Base-by-base conservation (phyloP, 169 alveolate genomes). In the Cryptosporidium andersoni region DNA sequence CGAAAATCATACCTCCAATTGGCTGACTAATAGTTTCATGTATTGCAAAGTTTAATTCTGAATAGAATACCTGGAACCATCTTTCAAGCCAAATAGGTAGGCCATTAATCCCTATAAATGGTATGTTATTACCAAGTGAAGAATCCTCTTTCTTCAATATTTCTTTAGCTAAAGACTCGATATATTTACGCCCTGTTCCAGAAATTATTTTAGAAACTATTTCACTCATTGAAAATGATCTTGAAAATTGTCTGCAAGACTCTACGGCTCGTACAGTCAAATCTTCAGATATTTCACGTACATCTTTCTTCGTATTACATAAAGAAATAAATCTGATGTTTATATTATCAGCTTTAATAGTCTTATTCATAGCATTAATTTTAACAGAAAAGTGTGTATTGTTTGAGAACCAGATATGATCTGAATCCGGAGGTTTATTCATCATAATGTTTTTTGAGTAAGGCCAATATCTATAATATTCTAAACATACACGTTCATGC, bases 21-120 rank as follows among this genome's bases (percentile, higher is more conserved):
- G 85, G 85, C n/a, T 74, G 85, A 16, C 74, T 45, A 25, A 74
- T 58, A 42, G 53, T 74, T 16, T 74, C 67, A 34, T 74, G 51
- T 34, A 43, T 74, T 16, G 60, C 39, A 55, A 56, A 74, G 1
- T 53, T 74, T 3, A 40, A 74, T 11, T 58, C 62, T 34, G 55
- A 66, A 48, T 45, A 7, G 40, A 25, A 74, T 6, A 68, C 74
- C 16, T 74, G 74, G 7, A 56, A 45, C 85, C 85, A 74, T 8
- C 85, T 49, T 36, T 60, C 60, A 56, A 74, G 60, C 85, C 85
- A 74, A 47, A 74, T 47, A 7, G 85, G 85, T n/a, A 74, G 66
- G 14, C 48, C 74, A 48, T 51, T 47, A 43, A 43, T 60, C 5
- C 43, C 55, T 6, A 45, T 52, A 8, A 74, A 14, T 14, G 60